Conservation (phyloP, 805 yeast genomes). For the Saturnispora hagleri region DNA sequence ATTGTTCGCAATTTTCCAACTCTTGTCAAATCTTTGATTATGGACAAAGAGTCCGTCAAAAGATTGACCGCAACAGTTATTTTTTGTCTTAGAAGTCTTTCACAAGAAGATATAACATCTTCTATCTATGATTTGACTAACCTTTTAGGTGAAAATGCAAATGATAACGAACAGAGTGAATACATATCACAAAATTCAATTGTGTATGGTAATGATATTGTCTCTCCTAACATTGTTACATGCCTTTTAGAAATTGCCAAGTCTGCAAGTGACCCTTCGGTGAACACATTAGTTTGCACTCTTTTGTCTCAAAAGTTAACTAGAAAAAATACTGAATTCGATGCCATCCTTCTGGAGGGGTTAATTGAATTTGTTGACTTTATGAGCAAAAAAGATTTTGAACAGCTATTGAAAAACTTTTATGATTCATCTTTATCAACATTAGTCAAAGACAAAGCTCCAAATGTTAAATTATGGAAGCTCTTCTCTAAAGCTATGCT, state of each 20-base stretch:
- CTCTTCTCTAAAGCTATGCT: slow-evolving; percentile 31
- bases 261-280: slow-evolving; percentile 58
- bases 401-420: slow-evolving; percentile 49
- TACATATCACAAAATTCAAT: slow-evolving; percentile 11
- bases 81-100: slow-evolving; percentile 52
- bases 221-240: slow-evolving; percentile 59
- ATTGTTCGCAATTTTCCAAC: slow-evolving; percentile 33
- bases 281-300: slow-evolving; percentile 70
- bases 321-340: slow-evolving; percentile 41
- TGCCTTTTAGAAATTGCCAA: slow-evolving; percentile 61
- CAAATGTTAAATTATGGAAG: slow-evolving; percentile 37
- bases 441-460: slow-evolving; percentile 26
- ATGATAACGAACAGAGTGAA: slow-evolving; percentile 8
- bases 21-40: slow-evolving; percentile 46
- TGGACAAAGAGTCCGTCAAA: slow-evolving; percentile 38
- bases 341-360: slow-evolving; percentile 49
- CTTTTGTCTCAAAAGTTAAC: slow-evolving; percentile 68
- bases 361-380: slow-evolving; percentile 52
- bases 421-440: slow-evolving; percentile 41
- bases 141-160: slow-evolving; percentile 38
- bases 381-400: slow-evolving; percentile 58
- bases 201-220: slow-evolving; percentile 20
- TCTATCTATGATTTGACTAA: slow-evolving; percentile 79
- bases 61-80: slow-evolving; percentile 52
- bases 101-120: slow-evolving; percentile 78